phyloP scores from a whole-genome alignment of 2,329 filamentous ascomycete genomes.

The Arthrinium phaeospermum region DNA sequence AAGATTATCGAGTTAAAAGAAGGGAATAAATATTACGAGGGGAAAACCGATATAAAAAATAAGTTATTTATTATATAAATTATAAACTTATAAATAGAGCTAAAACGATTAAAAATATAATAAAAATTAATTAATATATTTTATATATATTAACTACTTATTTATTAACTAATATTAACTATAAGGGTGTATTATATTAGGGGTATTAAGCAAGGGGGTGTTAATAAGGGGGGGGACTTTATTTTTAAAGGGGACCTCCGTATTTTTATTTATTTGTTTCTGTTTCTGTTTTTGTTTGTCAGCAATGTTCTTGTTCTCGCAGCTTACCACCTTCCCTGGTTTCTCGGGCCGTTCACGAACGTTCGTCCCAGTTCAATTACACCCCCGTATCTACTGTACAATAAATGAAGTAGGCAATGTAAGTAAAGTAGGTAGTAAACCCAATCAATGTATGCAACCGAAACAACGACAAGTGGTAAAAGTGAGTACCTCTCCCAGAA shows the following conservation, averaged over 20 bases:
- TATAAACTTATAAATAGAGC: not conserved
- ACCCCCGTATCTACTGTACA: not conserved
- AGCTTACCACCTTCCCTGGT: not conserved
- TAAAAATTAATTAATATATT: too few relatives aligned
- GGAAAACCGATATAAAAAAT: not conserved
- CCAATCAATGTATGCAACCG: not conserved
- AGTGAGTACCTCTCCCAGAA: not conserved
- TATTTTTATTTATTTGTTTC: not conserved
- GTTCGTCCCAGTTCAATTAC: not conserved
- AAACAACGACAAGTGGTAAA: not conserved
- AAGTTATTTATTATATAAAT: not conserved
- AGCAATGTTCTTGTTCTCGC: not conserved
- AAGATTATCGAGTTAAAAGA: not conserved
- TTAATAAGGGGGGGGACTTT: too few relatives aligned
- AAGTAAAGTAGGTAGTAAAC: not conserved
- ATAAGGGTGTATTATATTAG: too few relatives aligned
- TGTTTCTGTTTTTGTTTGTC: not conserved
- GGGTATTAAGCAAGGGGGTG: too few relatives aligned
- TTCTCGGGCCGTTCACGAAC: not conserved
- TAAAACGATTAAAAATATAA: too few relatives aligned
- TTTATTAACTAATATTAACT: too few relatives aligned
- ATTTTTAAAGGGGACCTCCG: too few relatives aligned
- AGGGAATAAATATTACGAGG: not conserved
- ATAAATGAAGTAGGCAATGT: not conserved
- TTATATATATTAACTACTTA: too few relatives aligned